Conservation (phyloP, 306 rosid species). For the Ammopiptanthus mongolicus region DNA sequence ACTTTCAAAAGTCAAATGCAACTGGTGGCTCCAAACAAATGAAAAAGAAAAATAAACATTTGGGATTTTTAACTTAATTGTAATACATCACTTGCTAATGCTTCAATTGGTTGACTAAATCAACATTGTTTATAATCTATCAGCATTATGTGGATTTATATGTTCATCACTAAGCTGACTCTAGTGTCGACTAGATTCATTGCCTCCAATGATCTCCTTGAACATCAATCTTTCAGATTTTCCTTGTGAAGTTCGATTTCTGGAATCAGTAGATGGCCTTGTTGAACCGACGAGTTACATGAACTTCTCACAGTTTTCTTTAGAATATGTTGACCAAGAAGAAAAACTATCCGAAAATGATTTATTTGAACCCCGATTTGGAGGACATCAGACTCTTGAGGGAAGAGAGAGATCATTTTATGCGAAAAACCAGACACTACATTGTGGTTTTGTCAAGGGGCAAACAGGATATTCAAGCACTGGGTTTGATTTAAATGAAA, state of each 20-base stretch:
- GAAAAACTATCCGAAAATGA: conserved; percentile 23
- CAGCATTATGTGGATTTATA: not conserved
- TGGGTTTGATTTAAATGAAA: conserved; percentile 74
- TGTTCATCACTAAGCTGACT: not conserved
- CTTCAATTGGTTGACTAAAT: conserved; percentile 6
- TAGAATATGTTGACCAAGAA: conserved; percentile 58
- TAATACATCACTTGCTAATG: conserved; percentile 15
- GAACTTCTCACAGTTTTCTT: conserved; percentile 57
- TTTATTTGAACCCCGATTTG: conserved; percentile 63
- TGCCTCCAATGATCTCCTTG: conserved; percentile 19
- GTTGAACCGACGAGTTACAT: conserved; percentile 53
- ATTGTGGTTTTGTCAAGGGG: conserved; percentile 82
- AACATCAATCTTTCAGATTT: conserved; percentile 47
- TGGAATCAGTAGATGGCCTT: conserved; percentile 53
- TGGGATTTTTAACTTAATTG: not conserved
- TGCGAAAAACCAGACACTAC: conserved; percentile 64
- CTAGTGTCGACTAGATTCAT: conserved; percentile 21
- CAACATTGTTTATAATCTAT: not conserved
- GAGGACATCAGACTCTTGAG: conserved; percentile 73
- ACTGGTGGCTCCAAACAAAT: not conserved
- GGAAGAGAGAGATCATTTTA: conserved; percentile 78
- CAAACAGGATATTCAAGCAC: conserved; percentile 53
- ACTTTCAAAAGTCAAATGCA: not conserved
- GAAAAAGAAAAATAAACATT: not conserved
- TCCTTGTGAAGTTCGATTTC: conserved; percentile 69